These are phyloP conservation scores for Phellinidium pouzarii DNA, from an alignment of 1,284 basidiomycete species.

Conservation along the genomic window DNA sequence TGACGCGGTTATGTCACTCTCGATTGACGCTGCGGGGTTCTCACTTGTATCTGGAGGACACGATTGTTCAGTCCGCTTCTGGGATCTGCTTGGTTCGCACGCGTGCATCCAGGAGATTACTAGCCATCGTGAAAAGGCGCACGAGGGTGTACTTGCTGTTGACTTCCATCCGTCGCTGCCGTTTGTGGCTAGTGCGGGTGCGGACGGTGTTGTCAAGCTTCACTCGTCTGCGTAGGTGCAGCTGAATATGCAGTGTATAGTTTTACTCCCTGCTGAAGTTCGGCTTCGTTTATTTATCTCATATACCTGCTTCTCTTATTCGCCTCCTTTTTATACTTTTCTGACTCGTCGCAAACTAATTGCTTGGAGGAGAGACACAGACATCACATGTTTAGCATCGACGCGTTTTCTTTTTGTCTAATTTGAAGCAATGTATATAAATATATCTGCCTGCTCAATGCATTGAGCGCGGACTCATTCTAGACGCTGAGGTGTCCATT, in stretches of 20 bases:
- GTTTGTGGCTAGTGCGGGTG: conserved; percentile 88
- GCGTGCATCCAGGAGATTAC: conserved; percentile 88
- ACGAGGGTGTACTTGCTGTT: conserved; percentile 87
- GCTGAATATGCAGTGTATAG: conserved; percentile 20
- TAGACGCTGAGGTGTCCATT: neutral
- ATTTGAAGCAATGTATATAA: conserved; percentile 15
- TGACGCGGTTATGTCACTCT: conserved; percentile 85
- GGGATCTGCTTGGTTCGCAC: conserved; percentile 82
- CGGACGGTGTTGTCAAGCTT: conserved; percentile 91
- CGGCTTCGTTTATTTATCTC: conserved; percentile 10
- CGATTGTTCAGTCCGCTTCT: conserved; percentile 92
- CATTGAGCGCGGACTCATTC: neutral
- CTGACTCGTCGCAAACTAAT: conserved; percentile 6
- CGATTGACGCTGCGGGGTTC: conserved; percentile 82
- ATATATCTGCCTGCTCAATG: conserved; percentile 8
- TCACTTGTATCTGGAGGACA: conserved; percentile 87
- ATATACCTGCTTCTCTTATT: conserved; percentile 5
- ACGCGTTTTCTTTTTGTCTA: conserved; percentile 3
- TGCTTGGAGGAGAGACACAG: conserved; percentile 13
- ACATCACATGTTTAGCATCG: conserved; percentile 2
- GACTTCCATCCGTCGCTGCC: conserved; percentile 81
- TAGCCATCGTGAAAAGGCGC: conserved; percentile 79
- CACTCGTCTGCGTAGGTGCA: conserved; percentile 67
- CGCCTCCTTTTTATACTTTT: neutral
- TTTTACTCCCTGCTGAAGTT: conserved; percentile 2